Evolutionary conservation across 2,329 filamentous ascomycete species (phyloP), one percentile per base, ranked within the genome.

Genomic region (Amphichorda felina): DNA sequence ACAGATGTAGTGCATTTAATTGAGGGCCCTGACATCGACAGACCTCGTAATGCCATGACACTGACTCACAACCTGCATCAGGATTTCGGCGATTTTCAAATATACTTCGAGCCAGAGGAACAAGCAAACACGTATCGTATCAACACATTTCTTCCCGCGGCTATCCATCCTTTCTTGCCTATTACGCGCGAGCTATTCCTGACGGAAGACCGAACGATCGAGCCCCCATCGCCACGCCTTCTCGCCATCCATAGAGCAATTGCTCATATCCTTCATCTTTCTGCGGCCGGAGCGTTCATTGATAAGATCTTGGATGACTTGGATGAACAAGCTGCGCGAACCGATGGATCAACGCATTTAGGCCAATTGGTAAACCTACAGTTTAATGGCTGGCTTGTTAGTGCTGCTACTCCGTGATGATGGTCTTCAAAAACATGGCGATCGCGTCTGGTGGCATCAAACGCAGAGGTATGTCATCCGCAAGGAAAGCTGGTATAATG

Each of bases 1-100:
- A 43, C 34, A 22, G 53, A 50, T 18, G 45, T 55, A 25, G 45
- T 46, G 8, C 44, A 54, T 43, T 35, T 61, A 2, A 61, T 63
- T 33, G 48, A 60, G 30, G 59, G 58, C 33, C 36, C 41, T 19
- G 48, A 61, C 8, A 61, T 64, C 36, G 57, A 64, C 42, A 50
- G 52, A 33, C 55, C 57, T 17, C 41, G 44, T 17, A 64, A 66
- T 42, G 58, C 59, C 14, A 21, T 48, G 3, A 42, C 45, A 4
- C 42, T 49, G 13, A 48, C 42, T 10, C 26, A 26, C 9, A 34
- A 16, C n/a, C 33, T 38, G 18, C 46, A 48, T 18, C n/a, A 32
- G 11, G 22, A 15, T 2, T 45, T 50, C 38, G 44, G 44, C 18
- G 35, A 42, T 19, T 50, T 48, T 27, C n/a, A 39, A 5, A 32